Evolutionary conservation across 1,139 yeast genomes (phyloP), one percentile per base, ranked within the genome.

Genomic region (Magnusiomyces tetraspermus): DNA sequence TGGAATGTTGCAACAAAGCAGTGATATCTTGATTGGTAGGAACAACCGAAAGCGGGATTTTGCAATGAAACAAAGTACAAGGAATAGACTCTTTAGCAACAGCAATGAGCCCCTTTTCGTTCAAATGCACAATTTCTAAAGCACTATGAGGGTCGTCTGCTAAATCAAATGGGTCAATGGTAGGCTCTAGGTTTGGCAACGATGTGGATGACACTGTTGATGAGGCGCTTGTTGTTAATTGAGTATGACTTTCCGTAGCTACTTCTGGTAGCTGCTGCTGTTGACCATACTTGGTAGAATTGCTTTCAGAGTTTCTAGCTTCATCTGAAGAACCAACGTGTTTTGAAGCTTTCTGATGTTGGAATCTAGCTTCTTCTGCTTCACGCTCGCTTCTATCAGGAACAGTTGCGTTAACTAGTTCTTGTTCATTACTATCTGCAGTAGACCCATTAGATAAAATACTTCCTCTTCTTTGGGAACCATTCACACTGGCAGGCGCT

Each of bases 21-120:
- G 63, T 59, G 36, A 65, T 63, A 52, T 65, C 67, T 46, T 64
- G 66, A 51, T 64, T 63, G 1, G 68, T 65, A 0, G 68, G 67
- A 41, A 59, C 57, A 17, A 65, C 67, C 31, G 60, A 57, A 4
- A 69, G 48, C 0, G 72, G 72, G 23, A 69, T 65, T 10, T 67
- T 63, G 50, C 69, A 65, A 17, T 63, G 55, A 46, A 68, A 63
- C 21, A 60, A 50, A 40, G 66, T 69, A 47, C 68, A 61, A 13
- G 61, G 60, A 3, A 68, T 58, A 21, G 59, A 60, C 8, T 61
- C 61, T 44, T 59, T 60, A 2, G 69, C 65, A 4, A 56, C 54
- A 13, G 58, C 52, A 15, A 60, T 57, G 30, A 59, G 54, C 10
- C 60, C 62, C 13, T 58, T 58, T 21, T 55, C 60, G 22, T 50